phyloP scores from a whole-genome alignment of 2,329 filamentous ascomycete genomes.

The Intubia oerlemansii region DNA sequence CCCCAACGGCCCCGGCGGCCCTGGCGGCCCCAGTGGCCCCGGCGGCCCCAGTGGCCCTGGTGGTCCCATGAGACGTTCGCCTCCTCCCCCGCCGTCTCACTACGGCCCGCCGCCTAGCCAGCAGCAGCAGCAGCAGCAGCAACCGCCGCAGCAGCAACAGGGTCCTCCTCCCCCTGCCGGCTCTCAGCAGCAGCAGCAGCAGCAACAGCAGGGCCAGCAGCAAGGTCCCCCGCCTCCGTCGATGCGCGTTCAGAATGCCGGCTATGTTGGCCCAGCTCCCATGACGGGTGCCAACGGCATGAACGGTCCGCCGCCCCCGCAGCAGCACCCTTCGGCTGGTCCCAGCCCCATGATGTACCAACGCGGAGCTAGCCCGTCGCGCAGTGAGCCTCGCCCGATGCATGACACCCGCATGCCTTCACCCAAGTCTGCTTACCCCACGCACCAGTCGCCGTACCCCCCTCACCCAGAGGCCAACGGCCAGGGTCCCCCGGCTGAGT shows the following conservation, averaged over 20 bases:
- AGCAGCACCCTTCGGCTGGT: constrained; percentile 23
- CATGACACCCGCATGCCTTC: constrained; percentile 77
- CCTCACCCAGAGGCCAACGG: constrained; percentile 51
- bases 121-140: constrained; percentile 16
- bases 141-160: constrained; percentile 22
- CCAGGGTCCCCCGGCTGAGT: constrained; percentile 22
- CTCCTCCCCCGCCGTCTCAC: constrained; percentile 27
- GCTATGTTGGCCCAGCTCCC: constrained; percentile 33
- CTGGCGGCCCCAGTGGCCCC: constrained; percentile 40
- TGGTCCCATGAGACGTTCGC: constrained; percentile 24
- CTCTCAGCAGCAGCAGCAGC: not conserved
- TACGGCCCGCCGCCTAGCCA: constrained; percentile 29
- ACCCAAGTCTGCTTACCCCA: constrained; percentile 69
- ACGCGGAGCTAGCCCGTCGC: constrained; percentile 57
- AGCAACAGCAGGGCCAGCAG: too few species aligned
- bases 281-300: constrained; percentile 17
- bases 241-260: constrained; percentile 35
- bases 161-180: constrained; percentile 11
- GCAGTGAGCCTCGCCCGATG: constrained; percentile 64
- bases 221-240: not conserved
- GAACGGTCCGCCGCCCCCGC: constrained; percentile 27
- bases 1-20: constrained; percentile 17
- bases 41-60: not conserved
- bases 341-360: constrained; percentile 46
- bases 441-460: constrained; percentile 44